Conservation (phyloP, 164 flowering plant genomes). For the grape (Vitis vinifera) region DNA sequence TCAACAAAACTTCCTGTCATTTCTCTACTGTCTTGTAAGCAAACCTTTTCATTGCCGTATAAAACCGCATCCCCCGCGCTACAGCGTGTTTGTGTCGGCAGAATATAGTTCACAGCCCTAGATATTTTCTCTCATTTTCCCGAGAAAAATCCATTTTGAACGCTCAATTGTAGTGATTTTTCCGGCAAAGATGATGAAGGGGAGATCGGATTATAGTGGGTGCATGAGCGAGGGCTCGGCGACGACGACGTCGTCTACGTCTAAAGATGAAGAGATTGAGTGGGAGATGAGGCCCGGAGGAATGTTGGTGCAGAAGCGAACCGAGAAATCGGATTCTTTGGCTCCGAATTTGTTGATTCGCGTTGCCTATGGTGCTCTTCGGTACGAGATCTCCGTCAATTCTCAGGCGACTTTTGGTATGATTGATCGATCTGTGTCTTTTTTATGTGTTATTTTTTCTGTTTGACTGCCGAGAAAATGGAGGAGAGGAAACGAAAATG, state of each 20-base stretch:
- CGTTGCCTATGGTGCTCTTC: constrained; percentile 43
- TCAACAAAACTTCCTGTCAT: background rate
- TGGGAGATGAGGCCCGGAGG: constrained; percentile 83
- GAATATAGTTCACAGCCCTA: background rate
- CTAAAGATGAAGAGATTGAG: constrained; percentile 27
- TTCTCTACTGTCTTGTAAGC: background rate
- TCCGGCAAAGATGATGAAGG: constrained; percentile 24
- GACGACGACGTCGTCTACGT: constrained; percentile 12
- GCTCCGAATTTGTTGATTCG: constrained; percentile 36
- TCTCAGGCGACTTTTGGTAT: constrained; percentile 71
- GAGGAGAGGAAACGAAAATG: background rate
- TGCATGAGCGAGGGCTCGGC: constrained; percentile 16
- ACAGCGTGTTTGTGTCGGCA: constrained; percentile 37
- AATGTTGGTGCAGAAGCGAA: constrained; percentile 68
- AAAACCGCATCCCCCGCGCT: constrained; percentile 1
- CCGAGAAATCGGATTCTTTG: constrained; percentile 14
- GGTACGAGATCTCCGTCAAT: constrained; percentile 49
- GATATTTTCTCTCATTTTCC: constrained; percentile 12
- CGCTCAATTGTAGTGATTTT: background rate
- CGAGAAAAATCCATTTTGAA: background rate
- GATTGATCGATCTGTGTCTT: background rate
- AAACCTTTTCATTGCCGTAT: background rate
- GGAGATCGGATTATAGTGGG: constrained; percentile 18
- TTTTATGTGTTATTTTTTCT: background rate
- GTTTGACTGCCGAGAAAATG: constrained; percentile 17